Percentiles rank a stretch among this genome's conserved stretches.
Evolutionary conservation across 1,284 basidiomycete genomes (phyloP).

Genomic region (Microbotryomycetes sp.): DNA sequence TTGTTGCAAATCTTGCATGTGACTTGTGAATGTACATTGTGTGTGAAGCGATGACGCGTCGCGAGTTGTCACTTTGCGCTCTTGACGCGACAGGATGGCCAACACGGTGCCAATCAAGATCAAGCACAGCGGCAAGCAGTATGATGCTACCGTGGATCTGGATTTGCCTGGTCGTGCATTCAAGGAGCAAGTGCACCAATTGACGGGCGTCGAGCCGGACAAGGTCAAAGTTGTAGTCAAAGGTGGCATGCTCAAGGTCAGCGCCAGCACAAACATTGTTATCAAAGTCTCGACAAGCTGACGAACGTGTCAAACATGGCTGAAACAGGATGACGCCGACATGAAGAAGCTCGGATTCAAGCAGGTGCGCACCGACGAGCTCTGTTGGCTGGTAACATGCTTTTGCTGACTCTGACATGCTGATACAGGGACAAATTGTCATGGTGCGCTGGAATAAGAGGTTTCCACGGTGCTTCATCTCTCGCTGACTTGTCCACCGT

Average conservation of each 20-base stretch:
- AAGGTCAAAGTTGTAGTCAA: conserved; percentile 98
- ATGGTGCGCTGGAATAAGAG: conserved; percentile 23
- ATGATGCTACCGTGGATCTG: conserved; percentile 46
- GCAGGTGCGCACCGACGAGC: conserved; percentile 47
- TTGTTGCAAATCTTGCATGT: too few species aligned
- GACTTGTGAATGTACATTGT: too few species aligned
- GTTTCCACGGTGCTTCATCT: too few species aligned
- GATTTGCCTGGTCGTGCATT: conserved; percentile 31
- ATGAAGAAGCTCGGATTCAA: conserved; percentile 76
- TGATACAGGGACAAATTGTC: conserved; percentile 34
- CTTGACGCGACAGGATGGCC: background rate
- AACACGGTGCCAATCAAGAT: conserved; percentile 54
- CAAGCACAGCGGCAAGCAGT: conserved; percentile 81
- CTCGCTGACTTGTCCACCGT: background rate
- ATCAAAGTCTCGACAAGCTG: background rate
- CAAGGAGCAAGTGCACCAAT: conserved; percentile 25
- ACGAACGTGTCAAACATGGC: background rate
- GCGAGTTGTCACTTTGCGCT: background rate
- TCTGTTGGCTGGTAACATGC: background rate
- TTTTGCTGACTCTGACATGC: background rate
- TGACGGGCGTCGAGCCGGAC: conserved; percentile 46
- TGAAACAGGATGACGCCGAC: conserved; percentile 66
- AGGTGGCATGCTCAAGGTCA: conserved; percentile 79
- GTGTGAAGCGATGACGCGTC: background rate
- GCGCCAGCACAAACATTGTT: conserved; percentile 14